phyloP scores from a whole-genome alignment of 192 early-diverging fungal species.

The Pilaira anomala region DNA sequence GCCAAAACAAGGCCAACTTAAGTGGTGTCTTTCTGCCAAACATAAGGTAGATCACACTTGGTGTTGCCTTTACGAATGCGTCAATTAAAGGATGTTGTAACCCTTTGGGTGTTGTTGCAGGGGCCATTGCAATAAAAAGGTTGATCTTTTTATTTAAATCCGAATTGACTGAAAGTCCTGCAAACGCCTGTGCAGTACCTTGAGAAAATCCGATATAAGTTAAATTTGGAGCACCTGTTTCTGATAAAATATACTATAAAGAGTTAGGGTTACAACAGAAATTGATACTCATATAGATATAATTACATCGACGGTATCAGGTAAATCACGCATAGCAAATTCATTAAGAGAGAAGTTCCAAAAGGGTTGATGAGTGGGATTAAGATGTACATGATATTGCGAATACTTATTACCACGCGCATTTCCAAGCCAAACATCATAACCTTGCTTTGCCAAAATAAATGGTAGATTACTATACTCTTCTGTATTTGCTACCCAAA shows the following conservation, averaged over 20 bases:
- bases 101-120: conserved; percentile 82
- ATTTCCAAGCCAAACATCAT: conserved; percentile 97
- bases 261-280: neutral
- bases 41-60: conserved; percentile 81
- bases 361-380: conserved; percentile 65
- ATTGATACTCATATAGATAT: neutral
- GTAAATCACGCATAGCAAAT: conserved; percentile 82
- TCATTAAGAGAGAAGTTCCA: conserved; percentile 97
- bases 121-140: conserved; percentile 88
- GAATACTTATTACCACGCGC: conserved; percentile 93
- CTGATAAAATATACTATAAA: conserved; percentile 72
- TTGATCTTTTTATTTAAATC: conserved; percentile 80
- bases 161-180: conserved; percentile 77
- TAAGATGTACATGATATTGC: conserved; percentile 72
- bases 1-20: conserved; percentile 81
- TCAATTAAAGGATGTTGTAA: conserved; percentile 77
- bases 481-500: conserved; percentile 86
- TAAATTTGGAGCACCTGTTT: conserved; percentile 74
- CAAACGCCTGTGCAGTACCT: conserved; percentile 87
- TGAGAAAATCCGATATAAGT: conserved; percentile 98
- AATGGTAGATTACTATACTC: conserved; percentile 75
- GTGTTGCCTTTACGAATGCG: conserved; percentile 80
- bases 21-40: conserved; percentile 86
- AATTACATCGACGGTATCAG: conserved; percentile 75
- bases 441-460: conserved; percentile 82